Percentiles rank a stretch among this genome's conserved stretches.
Evolutionary conservation across 768 basidiomycete species (phyloP).

Genomic region (Termitomyces titanicus): DNA sequence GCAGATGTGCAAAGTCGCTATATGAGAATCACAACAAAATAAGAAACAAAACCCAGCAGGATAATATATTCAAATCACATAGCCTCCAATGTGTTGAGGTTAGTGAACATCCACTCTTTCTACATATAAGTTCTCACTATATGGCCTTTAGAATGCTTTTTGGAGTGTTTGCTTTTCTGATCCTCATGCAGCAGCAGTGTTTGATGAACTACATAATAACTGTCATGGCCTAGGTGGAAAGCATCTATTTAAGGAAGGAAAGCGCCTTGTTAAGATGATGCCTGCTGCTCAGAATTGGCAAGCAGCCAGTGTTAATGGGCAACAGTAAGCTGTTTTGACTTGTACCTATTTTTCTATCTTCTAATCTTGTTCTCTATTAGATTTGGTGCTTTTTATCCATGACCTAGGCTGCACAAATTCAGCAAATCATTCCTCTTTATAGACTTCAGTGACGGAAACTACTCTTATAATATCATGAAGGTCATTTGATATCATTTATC

Average conservation of each 20-base stretch:
- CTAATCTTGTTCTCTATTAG: not conserved
- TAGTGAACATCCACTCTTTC: not conserved
- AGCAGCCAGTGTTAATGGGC: not conserved
- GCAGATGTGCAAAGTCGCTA: slow-evolving; percentile 4
- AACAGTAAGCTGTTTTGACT: not conserved
- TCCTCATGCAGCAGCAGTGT: slow-evolving; percentile 22
- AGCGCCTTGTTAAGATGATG: not conserved
- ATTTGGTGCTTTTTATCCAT: not conserved
- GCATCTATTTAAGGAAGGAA: slow-evolving; percentile 21
- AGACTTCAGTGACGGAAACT: not conserved
- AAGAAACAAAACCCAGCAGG: not conserved
- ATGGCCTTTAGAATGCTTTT: slow-evolving; percentile 22
- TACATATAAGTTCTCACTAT: not conserved
- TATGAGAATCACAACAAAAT: not conserved
- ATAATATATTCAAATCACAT: not conserved
- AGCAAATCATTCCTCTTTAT: not conserved
- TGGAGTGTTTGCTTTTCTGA: slow-evolving; percentile 23
- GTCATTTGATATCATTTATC: not conserved
- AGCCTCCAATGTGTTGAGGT: not conserved
- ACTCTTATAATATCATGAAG: not conserved
- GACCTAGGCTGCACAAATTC: not conserved
- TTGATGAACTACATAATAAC: slow-evolving; percentile 24
- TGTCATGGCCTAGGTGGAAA: slow-evolving; percentile 20
- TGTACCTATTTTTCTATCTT: not conserved
- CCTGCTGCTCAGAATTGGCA: not conserved